phyloP scores from a whole-genome alignment of 2,329 filamentous ascomycete genomes.

The Triangularia setosa region DNA sequence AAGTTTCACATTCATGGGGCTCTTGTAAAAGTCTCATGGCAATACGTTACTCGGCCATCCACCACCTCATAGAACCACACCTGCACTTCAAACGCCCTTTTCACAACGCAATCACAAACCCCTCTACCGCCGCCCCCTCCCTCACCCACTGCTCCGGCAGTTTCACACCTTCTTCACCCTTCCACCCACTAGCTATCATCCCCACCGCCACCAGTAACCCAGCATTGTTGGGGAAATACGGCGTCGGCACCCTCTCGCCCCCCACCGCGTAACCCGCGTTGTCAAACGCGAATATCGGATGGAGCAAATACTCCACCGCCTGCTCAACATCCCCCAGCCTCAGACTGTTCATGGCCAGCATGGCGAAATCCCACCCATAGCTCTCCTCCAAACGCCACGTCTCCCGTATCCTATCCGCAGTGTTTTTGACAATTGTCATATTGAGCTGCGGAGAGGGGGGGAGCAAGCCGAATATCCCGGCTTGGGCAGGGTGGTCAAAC shows the following conservation, averaged over 20 bases:
- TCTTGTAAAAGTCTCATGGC: not conserved
- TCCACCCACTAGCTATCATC: conserved; percentile 57
- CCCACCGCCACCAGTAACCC: conserved; percentile 49
- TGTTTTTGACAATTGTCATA: conserved; percentile 34
- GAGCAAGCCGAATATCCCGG: conserved; percentile 41
- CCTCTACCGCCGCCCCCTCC: conserved; percentile 42
- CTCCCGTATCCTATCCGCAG: conserved; percentile 36
- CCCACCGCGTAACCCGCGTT: conserved; percentile 54
- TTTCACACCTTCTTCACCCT: conserved; percentile 39
- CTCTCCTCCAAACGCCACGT: conserved; percentile 38
- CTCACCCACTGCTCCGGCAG: conserved; percentile 48
- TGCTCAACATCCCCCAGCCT: conserved; percentile 37
- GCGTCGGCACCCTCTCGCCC: conserved; percentile 50
- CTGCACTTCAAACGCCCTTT: not conserved
- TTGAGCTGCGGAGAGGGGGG: conserved; percentile 38
- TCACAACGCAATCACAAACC: conserved; percentile 40
- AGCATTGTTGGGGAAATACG: conserved; percentile 52
- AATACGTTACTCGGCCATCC: too few relatives aligned
- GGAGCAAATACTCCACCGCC: conserved; percentile 42
- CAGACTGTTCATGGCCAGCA: conserved; percentile 43
- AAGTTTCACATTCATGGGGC: not conserved
- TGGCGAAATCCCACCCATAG: conserved; percentile 44
- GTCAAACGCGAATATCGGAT: conserved; percentile 51
- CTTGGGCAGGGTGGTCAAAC: conserved; percentile 42
- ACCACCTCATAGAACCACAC: not conserved